These are phyloP conservation scores for Vitis cinerea DNA, from an alignment of 164 flowering plant species.

Conservation along the genomic window DNA sequence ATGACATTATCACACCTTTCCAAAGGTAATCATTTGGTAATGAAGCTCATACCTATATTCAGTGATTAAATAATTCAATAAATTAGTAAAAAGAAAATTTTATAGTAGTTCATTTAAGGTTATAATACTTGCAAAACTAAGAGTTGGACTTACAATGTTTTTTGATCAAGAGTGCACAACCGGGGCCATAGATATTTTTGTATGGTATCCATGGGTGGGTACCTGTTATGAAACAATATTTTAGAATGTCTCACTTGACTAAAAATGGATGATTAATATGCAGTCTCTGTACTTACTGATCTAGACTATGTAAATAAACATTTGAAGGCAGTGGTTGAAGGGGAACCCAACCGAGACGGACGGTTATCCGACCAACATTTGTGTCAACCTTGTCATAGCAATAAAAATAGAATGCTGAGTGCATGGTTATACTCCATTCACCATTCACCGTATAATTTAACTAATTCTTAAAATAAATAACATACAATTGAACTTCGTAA, in stretches of 20 bases:
- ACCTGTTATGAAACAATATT: conserved; percentile 37
- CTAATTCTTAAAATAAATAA: neutral
- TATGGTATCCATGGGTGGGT: conserved; percentile 64
- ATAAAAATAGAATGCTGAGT: neutral
- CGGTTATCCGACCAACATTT: conserved; percentile 85
- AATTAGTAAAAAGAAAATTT: neutral
- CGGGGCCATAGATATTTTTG: conserved; percentile 93
- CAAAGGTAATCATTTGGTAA: conserved; percentile 92
- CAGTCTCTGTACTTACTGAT: conserved; percentile 40
- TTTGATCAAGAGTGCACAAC: conserved; percentile 62
- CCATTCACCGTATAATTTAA: too few species aligned
- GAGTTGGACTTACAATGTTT: conserved; percentile 55
- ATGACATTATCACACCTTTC: conserved; percentile 55
- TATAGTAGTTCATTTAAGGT: neutral
- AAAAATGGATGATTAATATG: neutral
- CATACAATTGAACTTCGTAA: too few species aligned
- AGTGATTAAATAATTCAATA: neutral
- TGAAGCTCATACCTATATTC: conserved; percentile 79
- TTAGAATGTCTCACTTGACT: conserved; percentile 9
- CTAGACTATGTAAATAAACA: conserved; percentile 72
- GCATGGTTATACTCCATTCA: too few species aligned
- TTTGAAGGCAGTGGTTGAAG: conserved; percentile 73
- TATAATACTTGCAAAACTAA: neutral
- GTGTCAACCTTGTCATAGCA: conserved; percentile 65
- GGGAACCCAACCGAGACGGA: conserved; percentile 94